Evolutionary conservation across 805 yeast genomes (phyloP).

Genomic region (Kodamaea hsintzibuensis): DNA sequence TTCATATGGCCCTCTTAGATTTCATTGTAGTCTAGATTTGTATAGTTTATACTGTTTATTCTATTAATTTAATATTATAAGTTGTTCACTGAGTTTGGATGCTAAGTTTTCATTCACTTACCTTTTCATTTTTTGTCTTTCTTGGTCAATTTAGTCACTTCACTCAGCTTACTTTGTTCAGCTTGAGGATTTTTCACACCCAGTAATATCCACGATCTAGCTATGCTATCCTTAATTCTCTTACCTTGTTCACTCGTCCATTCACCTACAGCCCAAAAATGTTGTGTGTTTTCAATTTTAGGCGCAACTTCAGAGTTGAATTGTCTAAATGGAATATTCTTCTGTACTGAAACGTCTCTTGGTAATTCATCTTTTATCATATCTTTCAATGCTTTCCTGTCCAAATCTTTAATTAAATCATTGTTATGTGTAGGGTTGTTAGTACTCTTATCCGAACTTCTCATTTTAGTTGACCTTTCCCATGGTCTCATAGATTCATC

Average conservation of each 20-base stretch:
- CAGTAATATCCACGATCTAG: conserved; percentile 54
- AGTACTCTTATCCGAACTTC: not conserved
- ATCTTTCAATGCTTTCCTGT: conserved; percentile 1
- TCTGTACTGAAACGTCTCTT: conserved; percentile 20
- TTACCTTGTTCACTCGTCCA: conserved; percentile 53
- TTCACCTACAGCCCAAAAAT: conserved; percentile 68
- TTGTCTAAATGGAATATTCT: conserved; percentile 4
- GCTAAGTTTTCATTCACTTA: no score
- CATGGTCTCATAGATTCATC: conserved; percentile 56
- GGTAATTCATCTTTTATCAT: conserved; percentile 20
- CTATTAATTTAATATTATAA: no score
- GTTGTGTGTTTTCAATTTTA: conserved; percentile 38
- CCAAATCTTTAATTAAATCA: not conserved
- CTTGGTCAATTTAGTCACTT: not conserved
- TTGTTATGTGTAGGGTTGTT: not conserved
- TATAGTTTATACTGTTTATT: no score
- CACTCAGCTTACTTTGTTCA: not conserved
- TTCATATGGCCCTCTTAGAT: no score
- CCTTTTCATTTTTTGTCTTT: not conserved
- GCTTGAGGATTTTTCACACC: conserved; percentile 11
- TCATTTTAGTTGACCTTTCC: conserved; percentile 33
- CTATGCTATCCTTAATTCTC: conserved; percentile 52
- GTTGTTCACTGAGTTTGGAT: no score
- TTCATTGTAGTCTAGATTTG: no score
- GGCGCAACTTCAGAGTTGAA: conserved; percentile 31